Base-by-base conservation (phyloP, 1,284 basidiomycete species). In the Apiotrichum sp. region DNA sequence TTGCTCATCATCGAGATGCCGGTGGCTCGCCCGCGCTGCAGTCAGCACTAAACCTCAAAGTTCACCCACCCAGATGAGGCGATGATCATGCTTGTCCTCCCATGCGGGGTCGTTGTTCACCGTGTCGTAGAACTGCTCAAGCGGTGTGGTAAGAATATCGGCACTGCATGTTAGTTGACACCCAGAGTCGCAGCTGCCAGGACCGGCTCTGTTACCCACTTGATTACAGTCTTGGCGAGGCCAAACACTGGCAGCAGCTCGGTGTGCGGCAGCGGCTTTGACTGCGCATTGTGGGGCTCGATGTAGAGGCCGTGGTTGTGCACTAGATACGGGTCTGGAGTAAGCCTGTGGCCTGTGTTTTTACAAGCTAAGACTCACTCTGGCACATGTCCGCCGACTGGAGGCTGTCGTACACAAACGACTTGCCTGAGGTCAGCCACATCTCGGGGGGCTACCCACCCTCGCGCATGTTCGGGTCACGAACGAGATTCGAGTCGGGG, bases 131-230 rank as follows among this genome's bases (percentile, higher is more conserved):
- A 78, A 79, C 59, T 80, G 78, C 50, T 80, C 78, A 4, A 80
- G 70, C 2, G 79, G 79, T 10, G 78, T 77, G 50, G 75, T 70
- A 6, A 79, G 69, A 48, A 80, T 78, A 53, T 80, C 79, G n/a
- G 76, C 74, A 61, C 47, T 49, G 38, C 9, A n/a, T 16, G n/a
- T 34, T 14, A 47, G 33, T 22, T 78, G 72, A 36, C 10, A 3
- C 10, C 36, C 36, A 38, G 2, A 7, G 40, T 41, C 40, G n/a
- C 6, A 16, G 40, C 40, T 38, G 36, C 31, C 16, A 38, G 11
- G 10, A 11, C 3, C 6, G 7, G 10, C 32, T 29, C 29, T 29
- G 29, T 29, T 16, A 38, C 52, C 32, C 38, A 72, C 47, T 77
- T 77, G 61, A 75, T 65, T 0, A 68, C 66, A 0, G 75, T 77